These are phyloP conservation scores for Podospora didyma DNA, from an alignment of 495 filamentous ascomycete genomes.

Conservation along the genomic window DNA sequence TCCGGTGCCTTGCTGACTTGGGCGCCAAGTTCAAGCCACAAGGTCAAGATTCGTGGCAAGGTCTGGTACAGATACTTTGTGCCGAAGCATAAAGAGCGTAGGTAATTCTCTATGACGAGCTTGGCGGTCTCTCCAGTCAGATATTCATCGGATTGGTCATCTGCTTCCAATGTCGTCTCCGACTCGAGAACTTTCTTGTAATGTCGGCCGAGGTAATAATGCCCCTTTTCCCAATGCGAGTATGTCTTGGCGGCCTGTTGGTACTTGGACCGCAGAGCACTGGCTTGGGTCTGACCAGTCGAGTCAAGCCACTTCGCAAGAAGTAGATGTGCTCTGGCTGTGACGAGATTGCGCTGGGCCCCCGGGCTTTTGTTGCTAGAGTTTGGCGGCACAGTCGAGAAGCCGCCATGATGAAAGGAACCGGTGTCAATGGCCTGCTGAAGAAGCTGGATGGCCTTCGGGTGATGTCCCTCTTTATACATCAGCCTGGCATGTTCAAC, in stretches of 20 bases:
- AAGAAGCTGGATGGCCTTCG: slow-evolving; percentile 89
- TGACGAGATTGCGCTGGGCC: slow-evolving; percentile 50
- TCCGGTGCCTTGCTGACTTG: slow-evolving; percentile 65
- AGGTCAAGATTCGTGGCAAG: slow-evolving; percentile 79
- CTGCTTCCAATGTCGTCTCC: slow-evolving; percentile 69
- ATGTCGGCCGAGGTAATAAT: slow-evolving; percentile 94
- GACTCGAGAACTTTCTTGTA: slow-evolving; percentile 95
- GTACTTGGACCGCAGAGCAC: slow-evolving; percentile 72
- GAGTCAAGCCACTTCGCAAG: slow-evolving; percentile 95
- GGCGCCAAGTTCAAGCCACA: slow-evolving; percentile 89
- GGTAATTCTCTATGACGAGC: slow-evolving; percentile 87
- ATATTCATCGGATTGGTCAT: slow-evolving; percentile 54
- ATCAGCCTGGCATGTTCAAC: slow-evolving; percentile 89
- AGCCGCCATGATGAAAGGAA: slow-evolving; percentile 47
- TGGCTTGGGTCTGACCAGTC: slow-evolving; percentile 83
- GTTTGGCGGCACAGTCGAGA: slow-evolving; percentile 36
- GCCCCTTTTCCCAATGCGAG: slow-evolving; percentile 86
- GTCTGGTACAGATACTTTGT: slow-evolving; percentile 95
- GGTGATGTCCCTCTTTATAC: slow-evolving; percentile 92
- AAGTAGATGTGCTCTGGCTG: slow-evolving; percentile 70
- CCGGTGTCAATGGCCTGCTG: slow-evolving; percentile 77
- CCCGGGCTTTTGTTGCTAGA: slow-evolving; percentile 42
- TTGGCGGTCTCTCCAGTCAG: slow-evolving; percentile 77
- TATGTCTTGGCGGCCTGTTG: slow-evolving; percentile 61
- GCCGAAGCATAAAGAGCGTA: slow-evolving; percentile 79